Conservation (phyloP, 2,329 filamentous ascomycete genomes). For the Penicillium sumatraense region DNA sequence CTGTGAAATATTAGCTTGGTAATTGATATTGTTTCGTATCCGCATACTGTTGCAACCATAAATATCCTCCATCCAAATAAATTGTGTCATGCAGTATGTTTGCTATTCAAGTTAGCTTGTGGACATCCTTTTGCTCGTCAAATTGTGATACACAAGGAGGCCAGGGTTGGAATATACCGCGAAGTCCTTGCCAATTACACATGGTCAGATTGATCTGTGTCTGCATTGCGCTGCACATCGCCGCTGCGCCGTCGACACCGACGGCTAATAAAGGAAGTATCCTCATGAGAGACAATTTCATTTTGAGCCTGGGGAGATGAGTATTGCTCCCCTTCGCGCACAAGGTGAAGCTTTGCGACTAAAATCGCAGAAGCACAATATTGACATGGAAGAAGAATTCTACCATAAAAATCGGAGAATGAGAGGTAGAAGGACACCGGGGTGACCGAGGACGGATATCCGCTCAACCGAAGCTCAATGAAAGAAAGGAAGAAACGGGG, state of each 20-base stretch:
- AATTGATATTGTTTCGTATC: too few species aligned
- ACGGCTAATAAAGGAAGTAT: conserved; percentile 1
- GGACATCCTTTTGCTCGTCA: background rate
- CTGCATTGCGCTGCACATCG: conserved; percentile 6
- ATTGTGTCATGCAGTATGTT: conserved; percentile 23
- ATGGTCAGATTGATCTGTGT: conserved; percentile 20
- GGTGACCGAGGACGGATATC: too few species aligned
- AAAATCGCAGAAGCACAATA: too few species aligned
- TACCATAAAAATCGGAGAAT: too few species aligned
- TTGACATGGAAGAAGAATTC: too few species aligned
- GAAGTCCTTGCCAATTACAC: conserved; percentile 21
- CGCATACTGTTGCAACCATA: conserved; percentile 21
- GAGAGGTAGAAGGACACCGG: too few species aligned
- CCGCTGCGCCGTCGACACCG: conserved; percentile 1
- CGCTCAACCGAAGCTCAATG: background rate
- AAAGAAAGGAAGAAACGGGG: background rate
- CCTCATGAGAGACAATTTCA: background rate
- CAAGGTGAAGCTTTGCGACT: background rate
- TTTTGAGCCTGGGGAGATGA: background rate
- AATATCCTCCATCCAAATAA: conserved; percentile 20
- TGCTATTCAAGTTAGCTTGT: conserved; percentile 11
- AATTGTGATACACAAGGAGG: too few species aligned
- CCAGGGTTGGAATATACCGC: conserved; percentile 13
- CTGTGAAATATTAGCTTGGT: conserved; percentile 5
- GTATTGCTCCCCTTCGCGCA: too few species aligned